These are phyloP conservation scores for Pseudocercospora eumusae DNA, from an alignment of 2,329 filamentous ascomycete genomes.

Conservation along the genomic window DNA sequence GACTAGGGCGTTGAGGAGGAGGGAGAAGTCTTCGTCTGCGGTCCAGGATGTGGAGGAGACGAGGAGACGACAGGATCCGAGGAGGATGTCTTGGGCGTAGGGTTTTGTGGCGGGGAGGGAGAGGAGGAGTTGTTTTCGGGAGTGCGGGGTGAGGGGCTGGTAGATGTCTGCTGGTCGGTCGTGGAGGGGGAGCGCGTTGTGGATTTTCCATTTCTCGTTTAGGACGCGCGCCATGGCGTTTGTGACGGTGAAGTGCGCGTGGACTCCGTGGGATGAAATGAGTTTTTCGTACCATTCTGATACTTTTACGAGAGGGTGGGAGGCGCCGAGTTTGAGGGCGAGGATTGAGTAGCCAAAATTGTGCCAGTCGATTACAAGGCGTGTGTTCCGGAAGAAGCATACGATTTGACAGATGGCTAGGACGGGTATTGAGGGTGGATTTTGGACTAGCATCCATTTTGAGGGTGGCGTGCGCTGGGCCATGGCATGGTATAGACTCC, in stretches of 20 bases:
- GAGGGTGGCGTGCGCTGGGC: constrained; percentile 72
- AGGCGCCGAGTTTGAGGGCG: constrained; percentile 61
- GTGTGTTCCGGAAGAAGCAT: constrained; percentile 74
- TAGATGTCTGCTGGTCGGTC: constrained; percentile 85
- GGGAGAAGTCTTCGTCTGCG: constrained; percentile 87
- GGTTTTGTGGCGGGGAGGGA: constrained; percentile 65
- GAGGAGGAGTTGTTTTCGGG: constrained; percentile 63
- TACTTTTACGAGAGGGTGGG: constrained; percentile 73
- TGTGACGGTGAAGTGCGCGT: constrained; percentile 77
- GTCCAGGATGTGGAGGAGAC: constrained; percentile 98
- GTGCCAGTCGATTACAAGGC: constrained; percentile 93
- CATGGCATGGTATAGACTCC: constrained; percentile 68
- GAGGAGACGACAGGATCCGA: constrained; percentile 62
- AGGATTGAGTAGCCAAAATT: constrained; percentile 98
- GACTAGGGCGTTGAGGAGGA: constrained; percentile 81
- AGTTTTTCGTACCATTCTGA: constrained; percentile 75
- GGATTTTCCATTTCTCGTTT: constrained; percentile 64
- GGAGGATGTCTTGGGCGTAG: constrained; percentile 53
- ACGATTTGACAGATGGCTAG: constrained; percentile 73
- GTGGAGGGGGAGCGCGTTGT: constrained; percentile 67
- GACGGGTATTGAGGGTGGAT: constrained; percentile 92
- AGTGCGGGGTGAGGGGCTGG: constrained; percentile 61
- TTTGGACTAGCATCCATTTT: constrained; percentile 86
- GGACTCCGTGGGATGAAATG: constrained; percentile 66
- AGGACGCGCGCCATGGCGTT: constrained; percentile 81